phyloP scores from a whole-genome alignment of 371 early-diverging fungal genomes.

The Actinomortierella wolfii region DNA sequence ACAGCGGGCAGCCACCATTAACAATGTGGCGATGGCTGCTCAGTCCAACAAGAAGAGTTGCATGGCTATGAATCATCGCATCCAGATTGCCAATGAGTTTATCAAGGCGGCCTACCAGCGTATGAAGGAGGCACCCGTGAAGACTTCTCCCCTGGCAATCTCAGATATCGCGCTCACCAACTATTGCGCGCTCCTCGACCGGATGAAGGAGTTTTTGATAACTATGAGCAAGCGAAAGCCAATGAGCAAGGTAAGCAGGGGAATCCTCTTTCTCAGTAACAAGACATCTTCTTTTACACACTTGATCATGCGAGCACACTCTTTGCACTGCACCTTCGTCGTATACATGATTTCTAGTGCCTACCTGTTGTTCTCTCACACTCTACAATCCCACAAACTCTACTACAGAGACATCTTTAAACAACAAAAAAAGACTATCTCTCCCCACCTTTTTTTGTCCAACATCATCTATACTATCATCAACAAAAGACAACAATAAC shows the following conservation, averaged over 20 bases:
- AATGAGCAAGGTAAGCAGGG: slow-evolving; percentile 43
- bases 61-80: slow-evolving; percentile 42
- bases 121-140: neutral
- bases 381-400: too few relatives aligned
- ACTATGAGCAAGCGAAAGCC: slow-evolving; percentile 42
- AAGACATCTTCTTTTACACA: too few relatives aligned
- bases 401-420: too few relatives aligned
- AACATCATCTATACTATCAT: too few relatives aligned
- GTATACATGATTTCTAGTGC: too few relatives aligned
- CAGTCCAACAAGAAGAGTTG: slow-evolving; percentile 42
- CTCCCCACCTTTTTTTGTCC: too few relatives aligned
- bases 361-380: too few relatives aligned
- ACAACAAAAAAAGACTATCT: too few relatives aligned
- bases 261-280: too few relatives aligned
- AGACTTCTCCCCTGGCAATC: slow-evolving; percentile 8
- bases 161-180: slow-evolving; percentile 28
- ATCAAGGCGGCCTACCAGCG: slow-evolving; percentile 37
- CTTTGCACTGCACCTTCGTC: too few relatives aligned
- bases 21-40: slow-evolving; percentile 30
- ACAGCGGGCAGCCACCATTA: slow-evolving; percentile 30
- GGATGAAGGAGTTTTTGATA: slow-evolving; percentile 39
- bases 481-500: neutral
- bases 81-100: slow-evolving; percentile 44
- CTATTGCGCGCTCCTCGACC: slow-evolving; percentile 28
- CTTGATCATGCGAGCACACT: too few relatives aligned